Evolutionary conservation across 2,329 filamentous ascomycete genomes (phyloP).

Genomic region (Aspergillus sp.): DNA sequence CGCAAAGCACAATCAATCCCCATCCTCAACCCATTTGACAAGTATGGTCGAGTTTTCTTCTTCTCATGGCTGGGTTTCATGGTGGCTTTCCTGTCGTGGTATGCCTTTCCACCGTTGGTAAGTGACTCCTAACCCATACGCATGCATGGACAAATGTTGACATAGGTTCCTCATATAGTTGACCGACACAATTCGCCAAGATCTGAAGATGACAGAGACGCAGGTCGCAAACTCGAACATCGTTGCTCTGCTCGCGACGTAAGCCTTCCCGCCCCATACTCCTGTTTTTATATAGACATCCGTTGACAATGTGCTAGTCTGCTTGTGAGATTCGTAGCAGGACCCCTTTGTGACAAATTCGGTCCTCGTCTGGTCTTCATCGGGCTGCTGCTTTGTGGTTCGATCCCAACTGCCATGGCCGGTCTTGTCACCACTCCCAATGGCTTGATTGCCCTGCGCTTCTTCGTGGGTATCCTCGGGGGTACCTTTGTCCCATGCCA

Average conservation of each 20-base stretch:
- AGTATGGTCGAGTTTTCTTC: conserved; percentile 85
- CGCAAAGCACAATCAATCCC: conserved; percentile 80
- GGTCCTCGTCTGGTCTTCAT: conserved; percentile 81
- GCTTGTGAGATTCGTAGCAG: conserved; percentile 73
- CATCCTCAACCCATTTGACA: conserved; percentile 72
- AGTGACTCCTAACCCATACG: conserved; percentile 32
- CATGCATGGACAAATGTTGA: neutral
- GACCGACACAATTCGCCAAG: conserved; percentile 74
- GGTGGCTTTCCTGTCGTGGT: conserved; percentile 86
- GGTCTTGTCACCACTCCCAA: conserved; percentile 71
- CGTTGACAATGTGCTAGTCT: conserved; percentile 49
- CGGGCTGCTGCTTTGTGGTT: conserved; percentile 71
- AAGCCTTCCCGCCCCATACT: conserved; percentile 27
- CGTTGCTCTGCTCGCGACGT: conserved; percentile 72
- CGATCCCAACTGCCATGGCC: conserved; percentile 79
- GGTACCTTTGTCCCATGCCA: conserved; percentile 63
- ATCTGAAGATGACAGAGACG: conserved; percentile 68
- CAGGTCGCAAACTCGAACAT: conserved; percentile 91
- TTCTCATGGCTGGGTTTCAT: conserved; percentile 87
- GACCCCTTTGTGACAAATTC: conserved; percentile 81
- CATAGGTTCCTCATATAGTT: conserved; percentile 45
- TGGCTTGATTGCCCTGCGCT: conserved; percentile 45
- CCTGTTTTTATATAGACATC: neutral
- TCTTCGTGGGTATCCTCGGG: conserved; percentile 48
- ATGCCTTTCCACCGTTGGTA: conserved; percentile 84